These are phyloP conservation scores for Cicer pinnatifidum DNA, from an alignment of 306 rosid genomes.

Conservation along the genomic window DNA sequence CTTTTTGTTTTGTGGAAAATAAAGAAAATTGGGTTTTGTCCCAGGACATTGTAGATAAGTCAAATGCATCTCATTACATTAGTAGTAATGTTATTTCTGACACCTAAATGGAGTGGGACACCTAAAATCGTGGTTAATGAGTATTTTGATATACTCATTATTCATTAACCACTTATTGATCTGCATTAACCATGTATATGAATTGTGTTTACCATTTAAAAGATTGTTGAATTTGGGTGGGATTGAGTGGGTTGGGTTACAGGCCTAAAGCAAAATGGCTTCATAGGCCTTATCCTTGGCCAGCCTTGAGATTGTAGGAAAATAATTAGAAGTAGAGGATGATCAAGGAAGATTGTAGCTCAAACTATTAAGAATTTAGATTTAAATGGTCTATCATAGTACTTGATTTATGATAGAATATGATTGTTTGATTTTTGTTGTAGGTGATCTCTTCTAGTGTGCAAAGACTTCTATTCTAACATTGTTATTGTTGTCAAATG, in stretches of 20 bases:
- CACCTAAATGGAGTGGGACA: too few species aligned
- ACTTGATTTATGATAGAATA: not conserved
- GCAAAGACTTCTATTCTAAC: not conserved
- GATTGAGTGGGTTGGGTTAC: not conserved
- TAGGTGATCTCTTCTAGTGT: not conserved
- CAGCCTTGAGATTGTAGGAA: not conserved
- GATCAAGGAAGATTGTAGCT: conserved; percentile 2
- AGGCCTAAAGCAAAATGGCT: not conserved
- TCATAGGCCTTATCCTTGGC: not conserved
- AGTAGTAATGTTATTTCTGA: not conserved
- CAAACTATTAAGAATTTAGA: not conserved
- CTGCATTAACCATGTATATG: too few species aligned
- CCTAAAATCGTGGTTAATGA: too few species aligned
- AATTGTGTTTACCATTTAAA: too few species aligned
- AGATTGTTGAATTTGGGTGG: too few species aligned
- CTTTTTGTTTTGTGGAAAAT: not conserved
- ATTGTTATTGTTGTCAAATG: not conserved
- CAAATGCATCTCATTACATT: not conserved
- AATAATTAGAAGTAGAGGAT: not conserved
- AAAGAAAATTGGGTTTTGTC: not conserved
- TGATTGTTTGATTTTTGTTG: not conserved
- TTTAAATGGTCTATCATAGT: not conserved
- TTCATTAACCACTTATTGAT: too few species aligned
- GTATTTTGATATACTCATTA: too few species aligned
- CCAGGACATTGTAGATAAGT: not conserved